phyloP scores from a whole-genome alignment of 495 filamentous ascomycete species.

The Pseudoneurospora amorphoporcata region DNA sequence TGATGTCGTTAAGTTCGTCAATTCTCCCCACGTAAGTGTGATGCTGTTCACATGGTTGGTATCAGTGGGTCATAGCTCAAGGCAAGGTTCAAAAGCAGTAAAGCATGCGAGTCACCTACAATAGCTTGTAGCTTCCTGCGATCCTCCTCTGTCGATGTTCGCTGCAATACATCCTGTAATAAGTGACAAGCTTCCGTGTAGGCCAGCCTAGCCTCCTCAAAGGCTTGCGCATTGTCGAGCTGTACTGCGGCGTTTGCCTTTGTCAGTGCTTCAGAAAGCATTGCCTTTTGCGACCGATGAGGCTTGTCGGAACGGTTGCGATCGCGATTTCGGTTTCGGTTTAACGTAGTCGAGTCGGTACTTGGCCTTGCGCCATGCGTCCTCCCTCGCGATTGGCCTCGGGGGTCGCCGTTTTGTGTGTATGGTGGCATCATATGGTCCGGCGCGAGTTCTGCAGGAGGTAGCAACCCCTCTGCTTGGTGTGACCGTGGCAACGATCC shows the following conservation, averaged over 20 bases:
- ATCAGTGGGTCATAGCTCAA: neutral
- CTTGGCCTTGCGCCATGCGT: slow-evolving; percentile 35
- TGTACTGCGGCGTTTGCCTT: slow-evolving; percentile 94
- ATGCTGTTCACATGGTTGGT: slow-evolving; percentile 40
- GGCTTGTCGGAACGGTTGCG: slow-evolving; percentile 20
- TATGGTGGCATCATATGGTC: slow-evolving; percentile 18
- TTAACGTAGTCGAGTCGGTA: slow-evolving; percentile 24
- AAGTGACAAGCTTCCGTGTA: slow-evolving; percentile 83
- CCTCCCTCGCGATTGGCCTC: slow-evolving; percentile 39
- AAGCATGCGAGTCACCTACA: slow-evolving; percentile 46
- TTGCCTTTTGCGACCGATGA: slow-evolving; percentile 65
- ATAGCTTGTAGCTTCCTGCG: slow-evolving; percentile 78
- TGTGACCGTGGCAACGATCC: slow-evolving; percentile 9
- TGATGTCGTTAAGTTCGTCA: slow-evolving; percentile 64
- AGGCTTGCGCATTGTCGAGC: slow-evolving; percentile 89
- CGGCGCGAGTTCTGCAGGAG: slow-evolving; percentile 4
- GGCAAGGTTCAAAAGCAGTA: neutral
- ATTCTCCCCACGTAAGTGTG: slow-evolving; percentile 85
- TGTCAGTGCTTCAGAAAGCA: slow-evolving; percentile 84
- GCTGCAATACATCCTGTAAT: slow-evolving; percentile 74
- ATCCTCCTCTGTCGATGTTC: slow-evolving; percentile 75
- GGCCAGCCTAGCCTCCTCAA: slow-evolving; percentile 83
- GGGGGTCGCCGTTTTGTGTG: slow-evolving; percentile 24
- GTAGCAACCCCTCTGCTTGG: slow-evolving; percentile 4
- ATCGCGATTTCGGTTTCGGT: slow-evolving; percentile 8